Evolutionary conservation across 129 eudicot genomes (phyloP).

Genomic region (Lactuca sativa): DNA sequence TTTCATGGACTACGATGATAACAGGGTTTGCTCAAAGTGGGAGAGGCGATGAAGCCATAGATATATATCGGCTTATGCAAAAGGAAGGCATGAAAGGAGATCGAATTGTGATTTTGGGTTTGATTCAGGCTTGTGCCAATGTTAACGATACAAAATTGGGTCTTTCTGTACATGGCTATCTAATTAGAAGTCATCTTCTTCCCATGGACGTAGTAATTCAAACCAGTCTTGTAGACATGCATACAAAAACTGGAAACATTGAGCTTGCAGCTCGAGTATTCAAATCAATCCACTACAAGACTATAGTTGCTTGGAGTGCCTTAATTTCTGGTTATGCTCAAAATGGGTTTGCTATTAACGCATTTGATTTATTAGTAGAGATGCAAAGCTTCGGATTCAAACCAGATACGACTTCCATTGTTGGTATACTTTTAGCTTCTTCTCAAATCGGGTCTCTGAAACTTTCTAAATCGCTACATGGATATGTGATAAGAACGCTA

Average conservation of each 20-base stretch:
- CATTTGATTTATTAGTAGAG: constrained; percentile 55
- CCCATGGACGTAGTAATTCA: constrained; percentile 47
- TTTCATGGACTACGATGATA: constrained; percentile 79
- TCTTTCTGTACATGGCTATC: constrained; percentile 71
- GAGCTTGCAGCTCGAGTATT: constrained; percentile 52
- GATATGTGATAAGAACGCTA: constrained; percentile 43
- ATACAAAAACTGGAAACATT: constrained; percentile 59
- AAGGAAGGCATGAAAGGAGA: constrained; percentile 68
- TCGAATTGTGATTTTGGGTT: constrained; percentile 64
- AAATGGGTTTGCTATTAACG: constrained; percentile 50
- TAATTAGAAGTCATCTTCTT: constrained; percentile 46
- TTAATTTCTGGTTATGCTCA: constrained; percentile 77
- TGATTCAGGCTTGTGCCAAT: constrained; percentile 75
- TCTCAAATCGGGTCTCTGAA: constrained; percentile 64
- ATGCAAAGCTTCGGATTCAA: constrained; percentile 62
- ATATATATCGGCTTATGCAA: constrained; percentile 51
- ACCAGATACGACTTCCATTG: constrained; percentile 63
- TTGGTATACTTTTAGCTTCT: constrained; percentile 66
- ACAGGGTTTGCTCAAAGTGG: constrained; percentile 66
- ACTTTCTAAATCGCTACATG: constrained; percentile 59
- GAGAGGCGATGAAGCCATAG: constrained; percentile 55
- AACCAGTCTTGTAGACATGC: constrained; percentile 80
- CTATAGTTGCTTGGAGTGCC: constrained; percentile 66
- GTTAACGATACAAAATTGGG: constrained; percentile 48
- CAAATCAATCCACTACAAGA: constrained; percentile 45